Evolutionary conservation across 148 eudicot species (phyloP).

Genomic region (Agrostemma githago): DNA sequence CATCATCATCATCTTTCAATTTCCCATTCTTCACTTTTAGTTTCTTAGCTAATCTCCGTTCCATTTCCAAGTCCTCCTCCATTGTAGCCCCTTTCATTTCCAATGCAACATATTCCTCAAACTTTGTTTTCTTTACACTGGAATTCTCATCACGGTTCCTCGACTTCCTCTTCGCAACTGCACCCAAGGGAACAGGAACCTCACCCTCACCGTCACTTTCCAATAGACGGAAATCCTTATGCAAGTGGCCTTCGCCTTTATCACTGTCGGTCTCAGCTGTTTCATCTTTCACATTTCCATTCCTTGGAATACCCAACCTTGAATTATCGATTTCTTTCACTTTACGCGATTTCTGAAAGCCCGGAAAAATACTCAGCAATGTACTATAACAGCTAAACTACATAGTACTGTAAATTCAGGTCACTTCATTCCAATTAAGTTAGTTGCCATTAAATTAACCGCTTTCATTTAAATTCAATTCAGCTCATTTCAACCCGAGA

Average conservation of each 20-base stretch:
- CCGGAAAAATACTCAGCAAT: not conserved
- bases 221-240: not conserved
- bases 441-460: too few relatives aligned
- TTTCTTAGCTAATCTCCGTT: slow-evolving; percentile 63
- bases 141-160: slow-evolving; percentile 18
- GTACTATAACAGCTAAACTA: not conserved
- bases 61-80: slow-evolving; percentile 64
- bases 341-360: slow-evolving; percentile 35
- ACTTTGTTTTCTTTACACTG: slow-evolving; percentile 50
- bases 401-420: too few relatives aligned
- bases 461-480: too few relatives aligned
- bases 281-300: slow-evolving; percentile 7
- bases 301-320: not conserved
- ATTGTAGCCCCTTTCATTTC: slow-evolving; percentile 38
- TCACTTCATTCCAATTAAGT: too few relatives aligned
- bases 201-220: slow-evolving; percentile 20
- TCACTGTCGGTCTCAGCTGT: slow-evolving; percentile 16
- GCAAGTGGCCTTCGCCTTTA: slow-evolving; percentile 15
- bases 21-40: slow-evolving; percentile 70
- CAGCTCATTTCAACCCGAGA: too few relatives aligned
- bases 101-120: slow-evolving; percentile 59
- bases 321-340: slow-evolving; percentile 18
- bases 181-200: slow-evolving; percentile 5
- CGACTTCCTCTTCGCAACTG: slow-evolving; percentile 12
- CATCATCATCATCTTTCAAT: slow-evolving; percentile 54